Evolutionary conservation across 208 protist genomes (phyloP).

Genomic region (Trypanosoma rangeli): DNA sequence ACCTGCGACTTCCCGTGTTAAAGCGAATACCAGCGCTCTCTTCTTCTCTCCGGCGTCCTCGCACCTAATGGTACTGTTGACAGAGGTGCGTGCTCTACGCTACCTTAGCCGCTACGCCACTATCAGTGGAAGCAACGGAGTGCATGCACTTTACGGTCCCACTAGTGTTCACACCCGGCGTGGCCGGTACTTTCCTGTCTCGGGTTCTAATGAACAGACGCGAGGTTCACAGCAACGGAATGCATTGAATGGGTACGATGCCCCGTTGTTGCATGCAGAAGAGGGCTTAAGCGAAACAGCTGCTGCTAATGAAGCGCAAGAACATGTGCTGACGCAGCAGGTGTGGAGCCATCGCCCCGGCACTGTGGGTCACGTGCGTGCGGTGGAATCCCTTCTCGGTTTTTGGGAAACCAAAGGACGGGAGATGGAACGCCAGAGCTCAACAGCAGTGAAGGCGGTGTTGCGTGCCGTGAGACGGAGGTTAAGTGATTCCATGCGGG

Average conservation of each 20-base stretch:
- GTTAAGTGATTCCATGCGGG: background rate
- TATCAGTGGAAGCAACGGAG: slow-evolving; percentile 9
- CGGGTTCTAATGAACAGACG: slow-evolving; percentile 3
- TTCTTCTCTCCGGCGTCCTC: slow-evolving; percentile 43
- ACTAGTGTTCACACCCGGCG: slow-evolving; percentile 23
- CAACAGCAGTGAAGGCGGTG: slow-evolving; percentile 5
- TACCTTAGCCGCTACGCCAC: slow-evolving; percentile 46
- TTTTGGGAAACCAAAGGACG: slow-evolving; percentile 39
- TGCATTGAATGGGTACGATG: slow-evolving; percentile 8
- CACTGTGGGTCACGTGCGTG: slow-evolving; percentile 47
- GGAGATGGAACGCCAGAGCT: slow-evolving; percentile 31
- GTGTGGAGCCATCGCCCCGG: slow-evolving; percentile 32
- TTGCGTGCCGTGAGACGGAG: slow-evolving; percentile 7
- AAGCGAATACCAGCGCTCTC: slow-evolving; percentile 22
- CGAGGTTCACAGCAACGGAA: background rate
- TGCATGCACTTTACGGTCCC: slow-evolving; percentile 24
- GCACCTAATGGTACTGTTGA: slow-evolving; percentile 71
- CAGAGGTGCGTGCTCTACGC: slow-evolving; percentile 64
- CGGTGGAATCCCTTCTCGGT: slow-evolving; percentile 35
- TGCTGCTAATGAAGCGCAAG: background rate
- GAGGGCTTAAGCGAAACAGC: background rate
- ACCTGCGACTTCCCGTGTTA: background rate
- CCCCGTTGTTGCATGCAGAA: background rate
- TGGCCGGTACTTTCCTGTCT: slow-evolving; percentile 17
- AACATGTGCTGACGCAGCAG: slow-evolving; percentile 17